Conservation (phyloP, 371 early-diverging fungal species). For the Lichtheimia hyalospora region DNA sequence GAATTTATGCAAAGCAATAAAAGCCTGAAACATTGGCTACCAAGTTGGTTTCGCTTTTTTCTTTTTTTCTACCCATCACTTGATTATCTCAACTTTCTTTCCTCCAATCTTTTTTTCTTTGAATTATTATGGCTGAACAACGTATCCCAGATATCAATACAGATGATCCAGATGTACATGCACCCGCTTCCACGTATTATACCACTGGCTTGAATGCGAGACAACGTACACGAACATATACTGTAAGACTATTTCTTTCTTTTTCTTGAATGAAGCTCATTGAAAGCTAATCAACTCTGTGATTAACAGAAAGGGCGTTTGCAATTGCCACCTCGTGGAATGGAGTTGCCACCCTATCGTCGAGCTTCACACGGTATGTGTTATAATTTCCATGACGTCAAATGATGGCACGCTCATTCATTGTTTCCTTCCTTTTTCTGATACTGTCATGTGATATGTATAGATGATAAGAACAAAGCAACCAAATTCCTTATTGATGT, state of each 20-base stretch:
- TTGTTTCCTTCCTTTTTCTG: background rate
- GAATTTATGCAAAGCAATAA: too few species aligned
- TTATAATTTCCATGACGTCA: conserved; percentile 8
- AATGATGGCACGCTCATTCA: conserved; percentile 4
- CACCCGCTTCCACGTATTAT: conserved; percentile 29
- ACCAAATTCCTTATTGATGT: conserved; percentile 80
- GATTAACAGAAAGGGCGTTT: conserved; percentile 1
- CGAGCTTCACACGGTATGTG: conserved; percentile 42
- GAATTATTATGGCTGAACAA: background rate
- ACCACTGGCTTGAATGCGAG: conserved; percentile 25
- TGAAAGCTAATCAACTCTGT: background rate
- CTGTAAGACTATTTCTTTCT: conserved; percentile 10
- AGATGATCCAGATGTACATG: conserved; percentile 23
- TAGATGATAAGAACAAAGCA: conserved; percentile 68
- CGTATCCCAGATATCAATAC: background rate
- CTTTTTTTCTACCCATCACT: background rate
- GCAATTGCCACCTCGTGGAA: background rate
- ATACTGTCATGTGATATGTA: background rate
- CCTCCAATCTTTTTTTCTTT: background rate
- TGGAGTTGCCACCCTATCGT: conserved; percentile 13
- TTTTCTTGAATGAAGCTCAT: background rate
- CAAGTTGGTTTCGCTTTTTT: background rate
- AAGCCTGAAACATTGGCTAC: background rate
- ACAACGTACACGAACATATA: conserved; percentile 15
- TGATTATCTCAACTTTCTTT: background rate